Evolutionary conservation across 192 early-diverging fungal genomes (phyloP), one percentile per base, ranked within the genome.

Genomic region (Diversispora epigaea): DNA sequence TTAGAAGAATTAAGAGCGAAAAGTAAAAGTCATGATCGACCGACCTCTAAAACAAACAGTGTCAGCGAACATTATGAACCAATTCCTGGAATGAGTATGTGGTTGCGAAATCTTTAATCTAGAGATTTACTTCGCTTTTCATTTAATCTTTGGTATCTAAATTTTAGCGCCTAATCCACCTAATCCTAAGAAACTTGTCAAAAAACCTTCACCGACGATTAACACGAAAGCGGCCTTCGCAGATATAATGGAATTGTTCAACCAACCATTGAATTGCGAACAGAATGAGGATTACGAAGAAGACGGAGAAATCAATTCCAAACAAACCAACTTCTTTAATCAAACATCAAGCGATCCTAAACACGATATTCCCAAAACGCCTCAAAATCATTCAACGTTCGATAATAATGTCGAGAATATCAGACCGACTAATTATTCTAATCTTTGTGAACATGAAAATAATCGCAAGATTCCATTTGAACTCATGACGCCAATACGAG

Each of bases 191-290:
- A 45, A 43, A 71, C 12, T 58, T 32, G 25, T 22, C 60, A 46
- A 74, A 69, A 69, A 69, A 15, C 72, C 72, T 0, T 74, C 72
- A 10, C 72, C 72, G 11, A 74, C 72, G 4, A 62, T 74, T 32
- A 47, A 62, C 39, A 74, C 72, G 4, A 74, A 60, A 49, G 58
- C 41, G 41, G 72, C 60, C 8, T 40, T 74, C 32, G 58, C 72
- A 17, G 72, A 74, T 49, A 62, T 74, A 74, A 41, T 47, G 21
- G 58, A 63, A n/a, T 17, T 74, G 21, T 71, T 71, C 40, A 74
- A 19, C 63, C 58, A 74, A 49, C 72, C 72, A 14, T 40, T 63
- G 21, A 60, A 62, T 15, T 21, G 40, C 12, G 46, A 47, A 3
- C 17, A 39, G 22, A 63, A 32, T 50, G 44, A 74, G 17, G 44